Evolutionary conservation across 1,139 yeast species (phyloP), one percentile per base, ranked within the genome.

Genomic region (Taphrina flavorubra): DNA sequence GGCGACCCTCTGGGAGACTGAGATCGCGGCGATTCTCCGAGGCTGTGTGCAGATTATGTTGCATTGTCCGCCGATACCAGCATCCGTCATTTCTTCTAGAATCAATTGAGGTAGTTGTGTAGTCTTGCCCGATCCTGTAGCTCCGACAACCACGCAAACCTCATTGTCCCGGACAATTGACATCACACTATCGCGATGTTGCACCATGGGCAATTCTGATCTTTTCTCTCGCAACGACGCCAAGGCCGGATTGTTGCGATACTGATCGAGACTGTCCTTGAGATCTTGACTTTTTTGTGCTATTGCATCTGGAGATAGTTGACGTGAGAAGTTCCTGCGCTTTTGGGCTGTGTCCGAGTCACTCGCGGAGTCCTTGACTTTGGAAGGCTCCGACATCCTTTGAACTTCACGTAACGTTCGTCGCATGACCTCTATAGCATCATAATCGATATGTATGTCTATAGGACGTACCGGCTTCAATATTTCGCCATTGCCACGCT

Each of bases 101-200:
- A 90, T 80, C 73, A 88, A 53, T 75, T 92, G 98, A 0, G 98
- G 98, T 42, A 92, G 89, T 79, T 92, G 99, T 0, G 99, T 94
- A 6, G 98, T 92, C 77, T 94, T 94, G 81, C 99, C 99, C 3
- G 97, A 90, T 78, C 99, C 99, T 0, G 99, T 94, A 74, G 94
- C 98, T 81, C 99, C 99, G 44, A 95, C 83, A 13, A 94, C 88
- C 0, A 92, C 86, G 72, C 94, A 89, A 75, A 94, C 98, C 76
- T 92, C 90, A 76, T 94, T 69, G n/a, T 72, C 70, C 13, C 65
- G 39, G 49, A 72, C 70, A 49, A 72, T 18, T 31, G 65, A 39
- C 59, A 72, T 68, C 39, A 72, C 67, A 14, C 69, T 64, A 10
- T 68, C 58, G 4, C 53, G 51, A 49, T 70, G 60, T 20, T 68